Evolutionary conservation across 495 filamentous ascomycete species (phyloP), one percentile per base, ranked within the genome.

Genomic region (Lasiosphaeria miniovina): DNA sequence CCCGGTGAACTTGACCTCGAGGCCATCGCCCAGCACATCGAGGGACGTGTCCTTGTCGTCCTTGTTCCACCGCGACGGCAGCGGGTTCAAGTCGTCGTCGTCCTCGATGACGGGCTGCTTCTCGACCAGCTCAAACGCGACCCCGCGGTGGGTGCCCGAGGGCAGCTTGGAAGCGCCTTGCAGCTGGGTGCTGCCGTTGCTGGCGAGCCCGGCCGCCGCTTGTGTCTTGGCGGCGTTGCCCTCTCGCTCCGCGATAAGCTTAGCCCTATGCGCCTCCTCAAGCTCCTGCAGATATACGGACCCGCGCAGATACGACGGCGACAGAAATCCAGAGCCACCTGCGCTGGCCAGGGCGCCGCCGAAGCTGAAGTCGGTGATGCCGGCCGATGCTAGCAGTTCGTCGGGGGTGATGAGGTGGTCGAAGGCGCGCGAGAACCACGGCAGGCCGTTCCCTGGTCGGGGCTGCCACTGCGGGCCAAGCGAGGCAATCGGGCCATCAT

Each of bases 121-220:
- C 75, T 97, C 94, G 63, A 96, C 88, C 48, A 96, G 78, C 65
- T 96, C 90, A 73, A 88, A 91, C 10, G 89, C 84, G 77, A 94
- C 85, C 10, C 92, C 93, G 15, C 89, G 81, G 68, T 96, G 90
- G 6, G 88, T 85, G 9, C 72, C 72, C 6, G 71, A 58, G 14
- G 89, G 78, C 5, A 83, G 80, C 73, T 88, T 85, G 65, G 12
- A n/a, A 24, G 70, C 76, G 46, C 85, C 84, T 68, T 84, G 84
- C 14, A 88, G 70, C 66, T 84, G 86, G 53, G 76, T 74, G 75
- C 81, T 84, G 74, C 85, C 83, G 59, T 82, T 85, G 48, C 81
- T 80, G 11, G 87, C 86, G 10, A 90, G 74, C 6, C 86, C 82
- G 7, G 75, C 78, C 11, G 68, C 62, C 33, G 65, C 57, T 53